phyloP scores from a whole-genome alignment of 2,329 filamentous ascomycete species.

The Scytalidium lignicola region DNA sequence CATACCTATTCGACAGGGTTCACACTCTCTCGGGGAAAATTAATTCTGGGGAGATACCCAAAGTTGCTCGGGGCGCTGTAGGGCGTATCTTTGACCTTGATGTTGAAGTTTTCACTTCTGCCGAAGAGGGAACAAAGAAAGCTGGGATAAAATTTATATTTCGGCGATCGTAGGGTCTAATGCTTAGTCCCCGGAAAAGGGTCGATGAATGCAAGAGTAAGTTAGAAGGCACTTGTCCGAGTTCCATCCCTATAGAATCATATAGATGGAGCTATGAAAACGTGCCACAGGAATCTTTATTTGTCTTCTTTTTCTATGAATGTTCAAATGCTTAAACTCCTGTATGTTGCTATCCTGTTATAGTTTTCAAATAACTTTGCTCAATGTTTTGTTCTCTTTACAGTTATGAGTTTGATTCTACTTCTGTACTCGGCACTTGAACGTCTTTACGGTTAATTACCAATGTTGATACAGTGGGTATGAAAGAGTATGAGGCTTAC shows the following conservation, averaged over 20 bases:
- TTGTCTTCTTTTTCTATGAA: background rate
- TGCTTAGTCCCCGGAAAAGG: background rate
- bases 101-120: background rate
- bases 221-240: background rate
- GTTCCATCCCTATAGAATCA: background rate
- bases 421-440: no score
- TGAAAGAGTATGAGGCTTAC: no score
- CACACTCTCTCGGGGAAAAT: background rate
- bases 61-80: background rate
- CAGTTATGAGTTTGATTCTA: no score
- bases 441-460: no score
- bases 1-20: background rate
- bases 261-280: background rate
- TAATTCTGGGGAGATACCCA: background rate
- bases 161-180: background rate
- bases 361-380: no score
- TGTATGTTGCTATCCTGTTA: no score
- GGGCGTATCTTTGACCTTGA: background rate
- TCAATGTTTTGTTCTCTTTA: no score
- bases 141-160: background rate
- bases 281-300: background rate
- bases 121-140: background rate
- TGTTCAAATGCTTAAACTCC: no score
- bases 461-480: no score
- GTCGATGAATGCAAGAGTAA: background rate